Evolutionary conservation across 2,329 filamentous ascomycete species (phyloP).

Genomic region (Colletotrichum tabaci): DNA sequence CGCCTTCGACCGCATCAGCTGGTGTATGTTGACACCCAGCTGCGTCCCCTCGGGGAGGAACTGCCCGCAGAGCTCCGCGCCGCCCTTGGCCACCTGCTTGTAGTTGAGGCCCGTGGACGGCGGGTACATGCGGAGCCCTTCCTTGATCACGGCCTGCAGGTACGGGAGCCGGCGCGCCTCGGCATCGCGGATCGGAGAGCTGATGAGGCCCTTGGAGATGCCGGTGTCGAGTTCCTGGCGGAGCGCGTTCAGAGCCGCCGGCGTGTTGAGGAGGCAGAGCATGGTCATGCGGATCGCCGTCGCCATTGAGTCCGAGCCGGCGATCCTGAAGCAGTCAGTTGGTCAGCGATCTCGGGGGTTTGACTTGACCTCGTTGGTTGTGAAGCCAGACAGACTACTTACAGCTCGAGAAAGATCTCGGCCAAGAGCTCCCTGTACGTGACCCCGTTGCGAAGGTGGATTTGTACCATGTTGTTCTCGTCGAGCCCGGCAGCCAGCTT

Average conservation of each 20-base stretch:
- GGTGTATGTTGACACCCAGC: conserved; percentile 58
- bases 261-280: conserved; percentile 66
- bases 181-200: conserved; percentile 49
- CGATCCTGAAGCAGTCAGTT: conserved; percentile 43
- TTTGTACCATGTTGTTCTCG: conserved; percentile 49
- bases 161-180: conserved; percentile 58
- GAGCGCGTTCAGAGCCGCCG: conserved; percentile 60
- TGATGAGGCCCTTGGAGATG: conserved; percentile 26
- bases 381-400: not conserved
- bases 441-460: conserved; percentile 47
- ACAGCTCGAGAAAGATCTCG: conserved; percentile 45
- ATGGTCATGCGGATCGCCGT: conserved; percentile 61
- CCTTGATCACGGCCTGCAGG: conserved; percentile 67
- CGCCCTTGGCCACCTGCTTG: conserved; percentile 61
- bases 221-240: conserved; percentile 63
- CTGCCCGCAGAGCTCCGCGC: conserved; percentile 54
- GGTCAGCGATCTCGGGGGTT: too few relatives aligned
- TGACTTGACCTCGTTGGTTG: too few relatives aligned
- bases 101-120: conserved; percentile 63
- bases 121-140: conserved; percentile 66
- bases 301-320: conserved; percentile 55
- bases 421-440: conserved; percentile 48
- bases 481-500: conserved; percentile 46
- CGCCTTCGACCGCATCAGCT: conserved; percentile 54
- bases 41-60: conserved; percentile 55